Conservation (phyloP, 306 rosid species). For the Heteromeles arbutifolia region DNA sequence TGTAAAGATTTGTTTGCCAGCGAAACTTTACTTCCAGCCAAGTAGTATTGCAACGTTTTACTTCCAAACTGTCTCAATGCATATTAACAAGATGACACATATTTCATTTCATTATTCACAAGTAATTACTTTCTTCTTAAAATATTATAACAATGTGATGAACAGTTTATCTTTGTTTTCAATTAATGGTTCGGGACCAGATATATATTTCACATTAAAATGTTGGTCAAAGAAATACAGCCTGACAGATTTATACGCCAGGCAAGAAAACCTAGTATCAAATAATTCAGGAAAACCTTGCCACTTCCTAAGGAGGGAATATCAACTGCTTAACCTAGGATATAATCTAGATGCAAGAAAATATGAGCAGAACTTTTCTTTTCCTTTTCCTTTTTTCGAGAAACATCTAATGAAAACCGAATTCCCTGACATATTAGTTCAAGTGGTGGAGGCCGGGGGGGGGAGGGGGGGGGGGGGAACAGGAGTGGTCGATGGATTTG, state of each 20-base stretch:
- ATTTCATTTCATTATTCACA: not conserved
- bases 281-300: no score
- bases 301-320: not conserved
- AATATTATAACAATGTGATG: not conserved
- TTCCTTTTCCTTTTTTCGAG: not conserved
- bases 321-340: not conserved
- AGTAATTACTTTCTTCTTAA: not conserved
- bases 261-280: not conserved
- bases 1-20: no score
- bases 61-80: no score
- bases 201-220: no score
- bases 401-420: not conserved
- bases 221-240: not conserved
- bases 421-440: not conserved
- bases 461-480: not conserved
- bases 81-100: not conserved
- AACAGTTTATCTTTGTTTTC: not conserved
- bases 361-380: not conserved
- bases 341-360: not conserved
- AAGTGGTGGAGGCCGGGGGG: not conserved
- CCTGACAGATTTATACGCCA: not conserved
- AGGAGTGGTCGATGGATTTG: not conserved
- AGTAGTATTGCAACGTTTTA: no score
- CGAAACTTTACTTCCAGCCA: no score
- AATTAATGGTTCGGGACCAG: not conserved